Evolutionary conservation across 2,329 filamentous ascomycete species (phyloP), one percentile per base, ranked within the genome.

Genomic region (Ophiostoma perfectum): DNA sequence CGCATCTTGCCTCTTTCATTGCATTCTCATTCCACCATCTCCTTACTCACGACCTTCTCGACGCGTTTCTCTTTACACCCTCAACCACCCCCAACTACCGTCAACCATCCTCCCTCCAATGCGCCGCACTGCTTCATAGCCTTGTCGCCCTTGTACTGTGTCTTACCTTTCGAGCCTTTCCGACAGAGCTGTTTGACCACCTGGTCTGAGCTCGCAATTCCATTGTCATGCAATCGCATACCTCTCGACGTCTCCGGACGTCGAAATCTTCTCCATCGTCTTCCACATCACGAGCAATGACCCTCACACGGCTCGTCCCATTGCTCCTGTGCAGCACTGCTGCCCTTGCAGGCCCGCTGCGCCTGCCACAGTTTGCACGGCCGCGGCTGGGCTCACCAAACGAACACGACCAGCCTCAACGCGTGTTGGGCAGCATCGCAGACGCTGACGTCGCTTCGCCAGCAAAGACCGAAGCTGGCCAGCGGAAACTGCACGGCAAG

Each of bases 401-500:
- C 58, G 5, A 62, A 18, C 55, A 58, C 16, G 38, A 18, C 38
- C 16, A 58, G 27, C 5, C 60, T 4, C 73, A 75, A 65, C 70
- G 66, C 36, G 71, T 74, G 38, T 64, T 74, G 60, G 60, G 60
- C 18, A 41, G 38, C 58, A 7, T n/a, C 41, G 38, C 38, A 41
- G 58, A 12, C 11, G 36, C 18, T 36, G 36, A n/a, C 55, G 67
- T 66, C 52, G 68, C 68, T 64, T 45, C 67, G 49, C 49, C 70
- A 39, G 52, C 55, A 18, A 63, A 65, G 45, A 44, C 72, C n/a
- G 66, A 60, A n/a, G 36, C 66, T 64, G 73, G 75, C 69, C 74
- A 74, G 68, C 80, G 80, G 71, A 83, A 81, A 74, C 79, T 92
- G 74, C 84, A 86, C 72, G 92, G 92, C 72, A 87, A 86, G 76